Evolutionary conservation across 2,329 filamentous ascomycete species (phyloP).

Genomic region (Pestalotiopsis sp.): DNA sequence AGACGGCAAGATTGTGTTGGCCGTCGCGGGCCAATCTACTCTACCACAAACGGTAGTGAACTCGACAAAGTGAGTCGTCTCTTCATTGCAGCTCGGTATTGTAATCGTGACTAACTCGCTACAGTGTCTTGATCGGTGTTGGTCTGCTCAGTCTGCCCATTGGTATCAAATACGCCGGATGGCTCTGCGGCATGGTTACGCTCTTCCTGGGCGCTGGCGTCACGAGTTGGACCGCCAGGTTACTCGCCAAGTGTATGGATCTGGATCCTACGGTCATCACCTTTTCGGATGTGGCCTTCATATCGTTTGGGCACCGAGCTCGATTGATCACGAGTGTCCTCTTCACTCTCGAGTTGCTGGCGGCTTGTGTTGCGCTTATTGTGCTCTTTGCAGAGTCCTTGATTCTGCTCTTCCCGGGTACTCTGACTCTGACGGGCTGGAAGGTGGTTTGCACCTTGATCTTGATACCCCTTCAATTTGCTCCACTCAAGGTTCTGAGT

Average conservation of each 20-base stretch:
- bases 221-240: slow-evolving; percentile 83
- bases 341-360: slow-evolving; percentile 85
- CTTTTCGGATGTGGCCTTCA: slow-evolving; percentile 90
- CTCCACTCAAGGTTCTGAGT: slow-evolving; percentile 81
- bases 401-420: slow-evolving; percentile 72
- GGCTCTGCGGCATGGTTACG: slow-evolving; percentile 79
- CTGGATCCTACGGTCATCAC: slow-evolving; percentile 85
- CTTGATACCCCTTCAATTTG: slow-evolving; percentile 79
- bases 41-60: slow-evolving; percentile 96
- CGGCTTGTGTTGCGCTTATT: slow-evolving; percentile 85
- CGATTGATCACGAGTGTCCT: slow-evolving; percentile 81
- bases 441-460: slow-evolving; percentile 82
- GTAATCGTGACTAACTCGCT: slow-evolving; percentile 12
- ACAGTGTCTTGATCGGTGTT: slow-evolving; percentile 79
- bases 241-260: slow-evolving; percentile 87
- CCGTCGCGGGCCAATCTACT: slow-evolving; percentile 92
- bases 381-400: slow-evolving; percentile 94
- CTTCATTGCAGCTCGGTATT: no score
- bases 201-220: slow-evolving; percentile 73
- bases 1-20: slow-evolving; percentile 74
- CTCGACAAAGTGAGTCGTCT: slow-evolving; percentile 69
- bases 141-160: slow-evolving; percentile 87
- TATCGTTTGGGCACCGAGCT: slow-evolving; percentile 83
- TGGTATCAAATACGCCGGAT: slow-evolving; percentile 84
- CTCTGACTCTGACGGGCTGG: slow-evolving; percentile 71